phyloP scores from a whole-genome alignment of 352 stramenopile genomes.

The Phytophthora citrophthora region DNA sequence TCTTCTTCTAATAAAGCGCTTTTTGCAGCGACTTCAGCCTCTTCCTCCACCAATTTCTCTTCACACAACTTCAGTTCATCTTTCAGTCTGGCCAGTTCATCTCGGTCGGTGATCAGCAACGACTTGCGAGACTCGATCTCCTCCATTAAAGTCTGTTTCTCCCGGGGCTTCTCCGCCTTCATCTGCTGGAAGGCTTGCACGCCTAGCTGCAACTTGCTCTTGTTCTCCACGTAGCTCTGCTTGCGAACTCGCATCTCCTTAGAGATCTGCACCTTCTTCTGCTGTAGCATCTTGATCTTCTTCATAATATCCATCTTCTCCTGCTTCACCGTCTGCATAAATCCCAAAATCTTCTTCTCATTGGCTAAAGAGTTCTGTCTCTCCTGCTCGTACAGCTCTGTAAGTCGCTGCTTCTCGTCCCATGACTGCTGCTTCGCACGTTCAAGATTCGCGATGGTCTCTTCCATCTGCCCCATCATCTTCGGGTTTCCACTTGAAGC shows the following conservation, averaged over 20 bases:
- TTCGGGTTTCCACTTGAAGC: constrained; percentile 39
- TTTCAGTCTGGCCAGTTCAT: constrained; percentile 62
- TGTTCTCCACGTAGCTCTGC: constrained; percentile 75
- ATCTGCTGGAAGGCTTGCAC: constrained; percentile 84
- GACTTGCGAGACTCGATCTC: constrained; percentile 66
- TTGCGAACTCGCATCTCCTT: constrained; percentile 82
- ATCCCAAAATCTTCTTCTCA: constrained; percentile 81
- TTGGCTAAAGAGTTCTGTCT: constrained; percentile 85
- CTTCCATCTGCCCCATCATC: constrained; percentile 84
- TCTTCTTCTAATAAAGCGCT: constrained; percentile 80
- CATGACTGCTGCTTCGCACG: constrained; percentile 89
- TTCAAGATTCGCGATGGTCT: constrained; percentile 88
- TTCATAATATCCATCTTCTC: constrained; percentile 93
- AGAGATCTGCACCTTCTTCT: constrained; percentile 74
- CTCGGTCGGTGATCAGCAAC: constrained; percentile 65
- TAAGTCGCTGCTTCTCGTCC: constrained; percentile 91
- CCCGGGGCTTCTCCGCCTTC: constrained; percentile 36
- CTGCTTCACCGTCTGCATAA: constrained; percentile 92
- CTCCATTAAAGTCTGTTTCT: constrained; percentile 70
- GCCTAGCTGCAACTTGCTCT: constrained; percentile 70
- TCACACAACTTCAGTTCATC: constrained; percentile 70
- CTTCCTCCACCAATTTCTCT: constrained; percentile 70
- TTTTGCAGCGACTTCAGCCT: constrained; percentile 75
- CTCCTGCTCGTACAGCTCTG: constrained; percentile 87
- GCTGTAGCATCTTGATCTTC: constrained; percentile 86